phyloP scores from a whole-genome alignment of 2,329 filamentous ascomycete species.

The Meredithiella fracta region DNA sequence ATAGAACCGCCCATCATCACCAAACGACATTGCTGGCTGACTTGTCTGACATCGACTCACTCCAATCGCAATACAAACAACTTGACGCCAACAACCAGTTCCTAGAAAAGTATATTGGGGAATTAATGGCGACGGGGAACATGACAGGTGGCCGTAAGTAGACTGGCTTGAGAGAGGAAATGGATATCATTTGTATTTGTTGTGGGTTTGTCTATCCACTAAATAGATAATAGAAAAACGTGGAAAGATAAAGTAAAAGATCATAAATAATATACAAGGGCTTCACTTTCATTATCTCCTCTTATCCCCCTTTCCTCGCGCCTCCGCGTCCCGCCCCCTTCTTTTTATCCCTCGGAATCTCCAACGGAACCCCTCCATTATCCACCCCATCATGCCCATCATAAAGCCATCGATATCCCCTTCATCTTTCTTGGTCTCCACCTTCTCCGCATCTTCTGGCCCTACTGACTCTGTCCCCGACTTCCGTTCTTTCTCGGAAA shows the following conservation, averaged over 20 bases:
- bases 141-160: slow-evolving; percentile 47
- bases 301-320: slow-evolving; percentile 41
- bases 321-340: slow-evolving; percentile 39
- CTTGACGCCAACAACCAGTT: slow-evolving; percentile 95
- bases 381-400: slow-evolving; percentile 48
- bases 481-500: slow-evolving; percentile 37
- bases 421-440: slow-evolving; percentile 42
- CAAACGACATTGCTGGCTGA: slow-evolving; percentile 82
- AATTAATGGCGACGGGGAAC: slow-evolving; percentile 76
- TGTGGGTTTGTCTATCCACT: neutral
- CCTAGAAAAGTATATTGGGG: slow-evolving; percentile 92
- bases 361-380: slow-evolving; percentile 41
- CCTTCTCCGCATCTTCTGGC: slow-evolving; percentile 29
- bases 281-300: slow-evolving; percentile 22
- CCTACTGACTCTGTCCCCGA: neutral
- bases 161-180: neutral
- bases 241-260: no score
- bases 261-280: no score
- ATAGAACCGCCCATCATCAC: slow-evolving; percentile 70
- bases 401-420: slow-evolving; percentile 60
- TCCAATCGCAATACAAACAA: slow-evolving; percentile 89
- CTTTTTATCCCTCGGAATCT: slow-evolving; percentile 48
- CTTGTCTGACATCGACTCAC: slow-evolving; percentile 84
- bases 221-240: no score
- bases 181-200: neutral